These are phyloP conservation scores for Theobroma grandiflorum DNA, from an alignment of 441 rosid species.

Conservation along the genomic window DNA sequence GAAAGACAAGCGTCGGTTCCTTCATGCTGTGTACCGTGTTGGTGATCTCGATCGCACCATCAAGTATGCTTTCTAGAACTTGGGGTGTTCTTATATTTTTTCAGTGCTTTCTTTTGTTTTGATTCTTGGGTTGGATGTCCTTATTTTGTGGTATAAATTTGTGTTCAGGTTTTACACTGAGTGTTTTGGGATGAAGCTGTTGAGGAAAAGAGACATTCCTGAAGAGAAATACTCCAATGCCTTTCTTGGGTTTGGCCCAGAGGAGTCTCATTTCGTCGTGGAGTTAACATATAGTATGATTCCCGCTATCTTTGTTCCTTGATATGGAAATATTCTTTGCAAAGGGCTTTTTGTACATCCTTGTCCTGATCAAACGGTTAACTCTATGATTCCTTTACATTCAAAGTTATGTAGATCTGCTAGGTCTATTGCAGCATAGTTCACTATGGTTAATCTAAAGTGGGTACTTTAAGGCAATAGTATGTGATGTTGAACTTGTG, in stretches of 20 bases:
- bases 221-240: constrained; percentile 97
- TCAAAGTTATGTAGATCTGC: not conserved
- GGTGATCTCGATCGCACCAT: constrained; percentile 95
- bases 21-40: constrained; percentile 93
- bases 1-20: constrained; percentile 86
- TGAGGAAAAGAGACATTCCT: constrained; percentile 93
- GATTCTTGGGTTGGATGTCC: not conserved
- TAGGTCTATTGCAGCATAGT: not conserved
- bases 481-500: not conserved
- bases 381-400: not conserved
- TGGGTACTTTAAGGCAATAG: not conserved
- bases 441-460: constrained; percentile 6
- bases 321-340: not conserved
- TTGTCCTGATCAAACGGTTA: not conserved
- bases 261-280: constrained; percentile 74
- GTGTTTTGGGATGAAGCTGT: constrained; percentile 90
- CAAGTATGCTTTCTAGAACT: constrained; percentile 44
- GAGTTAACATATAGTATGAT: constrained; percentile 88
- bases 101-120: not conserved
- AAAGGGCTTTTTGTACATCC: not conserved
- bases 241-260: constrained; percentile 93
- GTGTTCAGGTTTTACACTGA: constrained; percentile 86
- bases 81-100: not conserved
- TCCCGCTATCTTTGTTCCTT: not conserved
- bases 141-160: not conserved